Percentiles rank a stretch among this genome's conserved stretches.
phyloP scores from a whole-genome alignment of 129 eudicot species.

The Apium graveolens region DNA sequence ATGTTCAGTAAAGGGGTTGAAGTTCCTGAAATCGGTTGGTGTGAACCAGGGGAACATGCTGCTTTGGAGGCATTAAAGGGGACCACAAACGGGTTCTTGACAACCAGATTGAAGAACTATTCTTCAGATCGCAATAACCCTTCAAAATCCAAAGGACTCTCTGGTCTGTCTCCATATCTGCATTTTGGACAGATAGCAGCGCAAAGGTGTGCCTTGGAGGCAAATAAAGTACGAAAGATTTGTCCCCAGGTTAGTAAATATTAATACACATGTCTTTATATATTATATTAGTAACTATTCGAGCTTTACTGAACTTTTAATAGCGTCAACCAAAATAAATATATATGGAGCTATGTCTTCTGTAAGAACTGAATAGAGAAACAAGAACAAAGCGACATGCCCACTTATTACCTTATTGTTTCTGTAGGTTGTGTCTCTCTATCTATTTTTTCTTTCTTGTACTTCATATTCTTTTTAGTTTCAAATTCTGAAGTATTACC shows the following conservation, averaged over 20 bases:
- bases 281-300: not conserved
- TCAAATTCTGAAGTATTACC: not conserved
- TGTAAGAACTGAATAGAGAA: not conserved
- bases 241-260: constrained; percentile 52
- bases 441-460: not conserved
- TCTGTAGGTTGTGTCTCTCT: not conserved
- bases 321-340: not conserved
- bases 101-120: constrained; percentile 63
- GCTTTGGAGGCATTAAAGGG: constrained; percentile 77
- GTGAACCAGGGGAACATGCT: constrained; percentile 89
- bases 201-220: constrained; percentile 92
- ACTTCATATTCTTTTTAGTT: not conserved
- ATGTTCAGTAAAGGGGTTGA: constrained; percentile 74
- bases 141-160: constrained; percentile 61
- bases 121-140: constrained; percentile 74
- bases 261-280: not conserved
- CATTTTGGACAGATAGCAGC: constrained; percentile 97
- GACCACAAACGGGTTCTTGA: constrained; percentile 63
- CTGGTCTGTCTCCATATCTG: constrained; percentile 91
- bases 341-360: not conserved
- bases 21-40: constrained; percentile 93
- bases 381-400: not conserved
- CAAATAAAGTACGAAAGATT: constrained; percentile 52
- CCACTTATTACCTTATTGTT: not conserved
- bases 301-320: not conserved